Base-by-base conservation (phyloP, 352 stramenopile genomes). In the Phytopythium vexans region DNA sequence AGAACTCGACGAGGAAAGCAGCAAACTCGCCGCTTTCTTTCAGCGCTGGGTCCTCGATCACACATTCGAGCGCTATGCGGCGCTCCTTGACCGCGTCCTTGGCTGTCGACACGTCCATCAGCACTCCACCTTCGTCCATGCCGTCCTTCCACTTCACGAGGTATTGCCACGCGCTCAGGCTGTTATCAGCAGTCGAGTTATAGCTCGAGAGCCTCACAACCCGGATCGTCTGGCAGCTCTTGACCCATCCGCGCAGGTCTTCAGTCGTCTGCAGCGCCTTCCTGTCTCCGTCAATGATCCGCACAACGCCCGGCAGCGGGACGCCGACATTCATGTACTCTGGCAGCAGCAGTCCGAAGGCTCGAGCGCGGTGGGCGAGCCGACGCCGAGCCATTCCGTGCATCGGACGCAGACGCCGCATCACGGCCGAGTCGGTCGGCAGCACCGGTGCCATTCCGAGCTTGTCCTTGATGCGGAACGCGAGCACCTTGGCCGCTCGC, bases 1-100 rank as follows among this genome's bases (percentile, higher is more conserved):
- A 89, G 44, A 82, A 86, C 48, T 89, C 79, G 16, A 88, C 76
- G 1, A 89, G 64, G 38, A 85, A 88, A 63, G 85, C 68, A n/a
- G 66, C 74, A 11, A 82, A 80, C 33, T 66, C 63, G 31, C 66
- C 55, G 41, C 84, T 74, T 44, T 77, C 65, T 1, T 56, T 52
- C 27, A 62, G 43, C 1, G 46, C 27, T 12, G 56, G 53, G 5
- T 54, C 61, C 14, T 61, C 48, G 36, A 54, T 38, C 12, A 21
- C 11, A 9, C 6, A 32, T 32, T 35, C 51, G 15, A 57, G 34
- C 9, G 4, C 7, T 4, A 57, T 42, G 8, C 51, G 36, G 4
- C 27, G 21, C 41, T 57, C 51, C 10, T 31, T 36, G 11, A 57
- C 15, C 6, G 51, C 15, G 8, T 37, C 14, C 5, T 32, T 41